Evolutionary conservation across 2,329 filamentous ascomycete species (phyloP).

Genomic region (Aspergillus costaricaensis): DNA sequence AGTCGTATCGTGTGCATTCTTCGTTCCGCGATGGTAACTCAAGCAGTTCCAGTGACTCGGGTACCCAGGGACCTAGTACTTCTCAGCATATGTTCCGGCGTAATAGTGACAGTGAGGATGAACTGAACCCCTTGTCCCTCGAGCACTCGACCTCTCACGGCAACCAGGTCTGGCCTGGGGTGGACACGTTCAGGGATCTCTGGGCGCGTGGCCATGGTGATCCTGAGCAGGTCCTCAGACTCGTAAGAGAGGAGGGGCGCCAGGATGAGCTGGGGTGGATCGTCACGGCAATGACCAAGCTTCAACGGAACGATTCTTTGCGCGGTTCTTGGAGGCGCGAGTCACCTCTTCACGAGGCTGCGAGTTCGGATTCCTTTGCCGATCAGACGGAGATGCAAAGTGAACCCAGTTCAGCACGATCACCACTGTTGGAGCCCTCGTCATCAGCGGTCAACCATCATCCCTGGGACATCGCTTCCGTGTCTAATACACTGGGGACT

Average conservation of each 20-base stretch:
- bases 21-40: slow-evolving; percentile 3
- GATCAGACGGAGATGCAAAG: background rate
- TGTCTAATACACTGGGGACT: background rate
- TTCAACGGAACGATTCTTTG: slow-evolving; percentile 18
- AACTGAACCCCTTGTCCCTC: slow-evolving; percentile 7
- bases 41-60: background rate
- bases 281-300: slow-evolving; percentile 55
- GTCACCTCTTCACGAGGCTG: slow-evolving; percentile 6
- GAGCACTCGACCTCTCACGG: slow-evolving; percentile 12
- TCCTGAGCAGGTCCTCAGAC: slow-evolving; percentile 58
- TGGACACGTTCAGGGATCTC: slow-evolving; percentile 55
- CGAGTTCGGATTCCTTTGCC: background rate
- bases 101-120: slow-evolving; percentile 12
- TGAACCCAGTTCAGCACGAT: background rate
- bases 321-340: slow-evolving; percentile 5
- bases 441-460: background rate
- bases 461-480: slow-evolving; percentile 7
- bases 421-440: background rate
- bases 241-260: slow-evolving; percentile 63
- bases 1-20: slow-evolving; percentile 16
- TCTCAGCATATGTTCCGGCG: slow-evolving; percentile 4
- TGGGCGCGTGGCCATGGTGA: slow-evolving; percentile 64
- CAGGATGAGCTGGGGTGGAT: slow-evolving; percentile 62
- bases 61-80: background rate
- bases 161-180: slow-evolving; percentile 29